Conservation (phyloP, 306 rosid genomes). For the Carpinus fangiana region DNA sequence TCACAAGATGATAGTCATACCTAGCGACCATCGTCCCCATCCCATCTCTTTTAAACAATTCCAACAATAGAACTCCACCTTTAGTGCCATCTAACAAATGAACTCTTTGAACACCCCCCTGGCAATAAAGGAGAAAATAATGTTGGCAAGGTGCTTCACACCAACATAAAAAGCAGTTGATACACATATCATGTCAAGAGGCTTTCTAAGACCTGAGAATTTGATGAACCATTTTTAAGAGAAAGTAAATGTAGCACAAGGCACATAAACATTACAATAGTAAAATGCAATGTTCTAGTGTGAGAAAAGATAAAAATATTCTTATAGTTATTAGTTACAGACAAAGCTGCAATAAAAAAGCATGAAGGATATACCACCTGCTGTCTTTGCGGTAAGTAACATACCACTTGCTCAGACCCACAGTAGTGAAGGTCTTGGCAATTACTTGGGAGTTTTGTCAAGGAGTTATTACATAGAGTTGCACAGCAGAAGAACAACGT, state of each 20-base stretch:
- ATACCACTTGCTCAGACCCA: not conserved
- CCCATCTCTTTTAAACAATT: constrained; percentile 94
- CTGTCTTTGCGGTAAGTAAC: constrained; percentile 7
- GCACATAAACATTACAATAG: constrained; percentile 15
- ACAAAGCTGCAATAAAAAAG: constrained; percentile 17
- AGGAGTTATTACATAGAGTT: not conserved
- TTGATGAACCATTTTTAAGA: constrained; percentile 18
- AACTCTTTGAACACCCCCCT: constrained; percentile 99
- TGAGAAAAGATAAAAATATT: constrained; percentile 7
- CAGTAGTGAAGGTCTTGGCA: not conserved
- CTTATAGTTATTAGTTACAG: constrained; percentile 6
- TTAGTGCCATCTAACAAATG: constrained; percentile 94
- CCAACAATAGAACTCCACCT: constrained; percentile 88
- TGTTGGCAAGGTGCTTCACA: constrained; percentile 33
- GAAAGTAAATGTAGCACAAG: constrained; percentile 25
- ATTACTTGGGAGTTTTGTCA: not conserved
- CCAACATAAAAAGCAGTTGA: constrained; percentile 33
- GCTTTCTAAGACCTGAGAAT: constrained; percentile 3
- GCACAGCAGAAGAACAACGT: not conserved
- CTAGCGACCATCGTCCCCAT: constrained; percentile 99
- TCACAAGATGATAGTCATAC: constrained; percentile 35
- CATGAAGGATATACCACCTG: not conserved
- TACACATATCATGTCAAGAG: constrained; percentile 19
- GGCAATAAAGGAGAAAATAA: constrained; percentile 43
- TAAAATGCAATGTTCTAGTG: not conserved